Percentiles rank a stretch among this genome's conserved stretches.
Conservation (phyloP, 345 rosid species). For the Raphanus sativus region DNA sequence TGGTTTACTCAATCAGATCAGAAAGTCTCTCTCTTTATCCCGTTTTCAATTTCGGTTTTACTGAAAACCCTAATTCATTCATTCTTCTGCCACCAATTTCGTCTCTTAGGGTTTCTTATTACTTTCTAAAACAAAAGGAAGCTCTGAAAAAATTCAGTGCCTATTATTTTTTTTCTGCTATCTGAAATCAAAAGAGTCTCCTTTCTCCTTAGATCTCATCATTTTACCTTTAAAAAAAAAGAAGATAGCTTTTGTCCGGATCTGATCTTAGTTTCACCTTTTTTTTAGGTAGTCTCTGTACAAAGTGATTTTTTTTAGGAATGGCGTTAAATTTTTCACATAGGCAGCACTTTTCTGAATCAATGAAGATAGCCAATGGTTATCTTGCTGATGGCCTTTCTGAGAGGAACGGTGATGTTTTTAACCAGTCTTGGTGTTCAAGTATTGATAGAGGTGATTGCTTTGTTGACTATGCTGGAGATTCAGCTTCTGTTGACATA, state of each 20-base stretch:
- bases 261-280: constrained; percentile 31
- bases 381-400: constrained; percentile 49
- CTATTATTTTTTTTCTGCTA: constrained; percentile 44
- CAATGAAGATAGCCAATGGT: constrained; percentile 69
- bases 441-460: constrained; percentile 42
- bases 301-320: constrained; percentile 4
- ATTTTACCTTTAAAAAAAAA: not conserved
- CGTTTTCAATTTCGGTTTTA: constrained; percentile 16
- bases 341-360: constrained; percentile 69
- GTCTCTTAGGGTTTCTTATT: constrained; percentile 22
- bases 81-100: constrained; percentile 25
- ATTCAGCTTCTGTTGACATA: constrained; percentile 64
- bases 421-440: constrained; percentile 41
- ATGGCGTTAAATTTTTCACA: constrained; percentile 96
- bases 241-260: constrained; percentile 14
- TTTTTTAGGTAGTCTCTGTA: constrained; percentile 28
- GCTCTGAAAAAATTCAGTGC: constrained; percentile 43
- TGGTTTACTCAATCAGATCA: not conserved
- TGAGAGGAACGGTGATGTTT: constrained; percentile 49
- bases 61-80: constrained; percentile 42
- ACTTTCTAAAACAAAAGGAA: constrained; percentile 14
- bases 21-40: not conserved
- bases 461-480: constrained; percentile 53
- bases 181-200: constrained; percentile 46
- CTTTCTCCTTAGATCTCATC: not conserved